Evolutionary conservation across 495 filamentous ascomycete genomes (phyloP).

Genomic region (Hypoxylon cercidicola): DNA sequence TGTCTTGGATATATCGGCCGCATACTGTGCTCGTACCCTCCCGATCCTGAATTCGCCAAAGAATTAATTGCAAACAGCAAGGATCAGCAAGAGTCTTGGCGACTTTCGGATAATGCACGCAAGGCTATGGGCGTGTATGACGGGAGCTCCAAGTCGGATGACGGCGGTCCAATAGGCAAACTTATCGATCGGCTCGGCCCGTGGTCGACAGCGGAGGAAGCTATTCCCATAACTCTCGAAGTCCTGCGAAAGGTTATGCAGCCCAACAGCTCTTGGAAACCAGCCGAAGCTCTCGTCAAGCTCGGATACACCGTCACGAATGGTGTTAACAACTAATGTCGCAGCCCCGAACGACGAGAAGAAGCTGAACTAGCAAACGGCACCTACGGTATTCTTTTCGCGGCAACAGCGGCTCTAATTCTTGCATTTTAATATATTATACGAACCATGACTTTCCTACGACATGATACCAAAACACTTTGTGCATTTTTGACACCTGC

Average conservation of each 20-base stretch:
- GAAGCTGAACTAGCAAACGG: slow-evolving; percentile 3
- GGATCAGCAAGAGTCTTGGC: slow-evolving; percentile 41
- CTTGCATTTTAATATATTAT: slow-evolving; percentile 41
- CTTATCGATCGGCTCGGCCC: slow-evolving; percentile 47
- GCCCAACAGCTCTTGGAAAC: slow-evolving; percentile 38
- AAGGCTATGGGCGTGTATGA: slow-evolving; percentile 40
- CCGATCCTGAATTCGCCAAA: slow-evolving; percentile 29
- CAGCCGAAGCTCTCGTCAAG: slow-evolving; percentile 36
- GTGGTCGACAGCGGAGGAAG: slow-evolving; percentile 45
- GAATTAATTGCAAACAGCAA: slow-evolving; percentile 30
- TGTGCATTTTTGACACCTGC: slow-evolving; percentile 11
- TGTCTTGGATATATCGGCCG: slow-evolving; percentile 41
- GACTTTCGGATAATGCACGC: slow-evolving; percentile 33
- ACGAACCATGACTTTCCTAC: slow-evolving; percentile 41
- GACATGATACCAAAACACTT: slow-evolving; percentile 37
- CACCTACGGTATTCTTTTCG: slow-evolving; percentile 4
- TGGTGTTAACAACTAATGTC: slow-evolving; percentile 15
- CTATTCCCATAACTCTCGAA: slow-evolving; percentile 41
- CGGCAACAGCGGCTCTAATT: background rate
- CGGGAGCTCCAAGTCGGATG: slow-evolving; percentile 33
- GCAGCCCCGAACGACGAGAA: background rate
- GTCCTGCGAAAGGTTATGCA: slow-evolving; percentile 39
- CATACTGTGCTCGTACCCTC: slow-evolving; percentile 37
- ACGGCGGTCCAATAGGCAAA: slow-evolving; percentile 42
- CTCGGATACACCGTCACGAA: slow-evolving; percentile 31